Evolutionary conservation across 2,329 filamentous ascomycete genomes (phyloP), one percentile per base, ranked within the genome.

Genomic region (Cordyceps cicadae): DNA sequence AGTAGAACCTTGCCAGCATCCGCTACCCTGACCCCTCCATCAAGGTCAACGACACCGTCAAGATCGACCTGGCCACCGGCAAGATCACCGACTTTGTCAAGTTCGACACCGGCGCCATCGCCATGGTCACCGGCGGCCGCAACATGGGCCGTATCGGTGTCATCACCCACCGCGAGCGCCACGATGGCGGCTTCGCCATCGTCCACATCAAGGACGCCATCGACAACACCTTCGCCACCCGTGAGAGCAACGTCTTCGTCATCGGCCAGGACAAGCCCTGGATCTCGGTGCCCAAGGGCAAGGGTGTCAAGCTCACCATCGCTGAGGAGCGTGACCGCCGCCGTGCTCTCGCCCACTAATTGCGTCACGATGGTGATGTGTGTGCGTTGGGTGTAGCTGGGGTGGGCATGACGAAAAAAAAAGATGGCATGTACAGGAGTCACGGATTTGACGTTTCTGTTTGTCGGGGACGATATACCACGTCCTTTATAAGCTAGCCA

Each of bases 91-190:
- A 99, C 82, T 97, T 89, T 83, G 92, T 97, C 86, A 90, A 89
- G 82, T 99, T 99, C 83, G 94, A 99, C 80, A 97, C 92, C 75
- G 94, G 93, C 81, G 89, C 91, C 77, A 92, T 99, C 72, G 92
- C 89, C 79, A 99, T 99, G 93, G 89, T 89, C 75, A 99, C 94
- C 71, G 94, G 94, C 88, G 94, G 94, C 87, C 94, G 93, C 78
- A 99, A 99, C 91, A 99, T 97, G 93, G 94, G 94, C 79, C 94
- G 94, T 93, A 93, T 99, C 76, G 94, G 94, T 89, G 93, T 97
- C 79, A 95, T 99, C 84, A 97, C 94, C 74, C 92, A 99, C 87
- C 93, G 94, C 85, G 94, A 99, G 87, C 91, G 94, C 74, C 94
- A 99, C 87, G 94, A 99, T 73, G 94, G 94, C 86, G 94, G 94